Conservation (phyloP, 2,329 filamentous ascomycete genomes). For the Sarocladiaceae sp. region DNA sequence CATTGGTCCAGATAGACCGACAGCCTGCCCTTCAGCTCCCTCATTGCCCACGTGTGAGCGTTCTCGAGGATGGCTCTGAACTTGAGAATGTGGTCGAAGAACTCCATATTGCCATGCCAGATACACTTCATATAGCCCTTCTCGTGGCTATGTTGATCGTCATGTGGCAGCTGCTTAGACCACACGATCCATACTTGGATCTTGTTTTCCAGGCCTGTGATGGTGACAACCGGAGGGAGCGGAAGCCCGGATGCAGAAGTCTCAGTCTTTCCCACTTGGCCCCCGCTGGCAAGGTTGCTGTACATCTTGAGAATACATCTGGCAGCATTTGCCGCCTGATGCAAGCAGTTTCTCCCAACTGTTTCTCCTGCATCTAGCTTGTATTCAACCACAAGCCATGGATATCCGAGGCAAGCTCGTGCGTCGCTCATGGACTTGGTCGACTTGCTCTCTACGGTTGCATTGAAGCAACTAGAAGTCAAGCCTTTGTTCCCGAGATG, state of each 20-base stretch:
- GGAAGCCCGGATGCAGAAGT: not conserved
- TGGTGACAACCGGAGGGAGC: not conserved
- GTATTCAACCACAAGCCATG: not conserved
- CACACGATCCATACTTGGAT: not conserved
- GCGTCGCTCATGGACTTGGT: not conserved
- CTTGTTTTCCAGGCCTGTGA: not conserved
- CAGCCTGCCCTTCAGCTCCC: not conserved
- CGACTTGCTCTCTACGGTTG: not conserved
- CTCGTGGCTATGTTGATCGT: not conserved
- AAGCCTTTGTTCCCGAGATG: not conserved
- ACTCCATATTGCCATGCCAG: not conserved
- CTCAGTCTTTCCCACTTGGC: not conserved
- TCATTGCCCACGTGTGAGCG: not conserved
- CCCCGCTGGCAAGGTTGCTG: not conserved
- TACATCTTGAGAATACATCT: not conserved
- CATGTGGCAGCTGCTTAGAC: not conserved
- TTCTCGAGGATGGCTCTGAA: not conserved
- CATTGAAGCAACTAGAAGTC: not conserved
- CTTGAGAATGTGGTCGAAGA: not conserved
- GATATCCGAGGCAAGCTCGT: not conserved
- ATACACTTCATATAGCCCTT: not conserved
- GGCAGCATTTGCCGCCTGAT: not conserved
- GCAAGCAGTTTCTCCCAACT: not conserved
- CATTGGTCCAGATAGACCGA: not conserved
- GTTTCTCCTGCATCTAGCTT: not conserved